Conservation (phyloP, 768 basidiomycete species). For the Glaciozyma martinii region DNA sequence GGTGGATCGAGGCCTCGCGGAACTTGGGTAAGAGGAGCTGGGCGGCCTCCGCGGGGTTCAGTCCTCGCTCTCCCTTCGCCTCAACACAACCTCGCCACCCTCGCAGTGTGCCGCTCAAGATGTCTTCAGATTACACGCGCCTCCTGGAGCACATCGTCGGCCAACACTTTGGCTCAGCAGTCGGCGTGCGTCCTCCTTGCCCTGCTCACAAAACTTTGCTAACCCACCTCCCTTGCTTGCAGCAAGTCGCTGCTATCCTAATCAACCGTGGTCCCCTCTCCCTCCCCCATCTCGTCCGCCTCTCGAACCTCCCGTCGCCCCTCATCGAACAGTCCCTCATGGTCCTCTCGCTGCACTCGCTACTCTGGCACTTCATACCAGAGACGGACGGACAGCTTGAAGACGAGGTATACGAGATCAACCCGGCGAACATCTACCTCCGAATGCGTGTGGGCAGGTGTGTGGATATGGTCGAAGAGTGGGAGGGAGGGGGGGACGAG, state of each 20-base stretch:
- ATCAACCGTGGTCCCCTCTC: conserved; percentile 27
- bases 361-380: conserved; percentile 26
- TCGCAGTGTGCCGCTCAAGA: no score
- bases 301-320: conserved; percentile 22
- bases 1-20: no score
- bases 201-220: neutral
- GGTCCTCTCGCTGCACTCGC: conserved; percentile 25
- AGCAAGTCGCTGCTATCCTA: conserved; percentile 24
- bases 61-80: no score
- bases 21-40: no score
- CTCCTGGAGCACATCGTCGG: conserved; percentile 56
- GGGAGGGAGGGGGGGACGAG: neutral
- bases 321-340: conserved; percentile 17
- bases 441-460: conserved; percentile 18
- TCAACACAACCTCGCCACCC: no score
- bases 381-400: conserved; percentile 19
- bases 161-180: conserved; percentile 58
- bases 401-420: conserved; percentile 31
- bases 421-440: conserved; percentile 17
- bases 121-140: no score
- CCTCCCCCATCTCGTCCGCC: conserved; percentile 23
- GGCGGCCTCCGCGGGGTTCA: no score
- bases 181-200: conserved; percentile 49
- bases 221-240: neutral
- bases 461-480: conserved; percentile 15